Base-by-base conservation (phyloP, 257 asterid genomes). In the Lycium barbarum region DNA sequence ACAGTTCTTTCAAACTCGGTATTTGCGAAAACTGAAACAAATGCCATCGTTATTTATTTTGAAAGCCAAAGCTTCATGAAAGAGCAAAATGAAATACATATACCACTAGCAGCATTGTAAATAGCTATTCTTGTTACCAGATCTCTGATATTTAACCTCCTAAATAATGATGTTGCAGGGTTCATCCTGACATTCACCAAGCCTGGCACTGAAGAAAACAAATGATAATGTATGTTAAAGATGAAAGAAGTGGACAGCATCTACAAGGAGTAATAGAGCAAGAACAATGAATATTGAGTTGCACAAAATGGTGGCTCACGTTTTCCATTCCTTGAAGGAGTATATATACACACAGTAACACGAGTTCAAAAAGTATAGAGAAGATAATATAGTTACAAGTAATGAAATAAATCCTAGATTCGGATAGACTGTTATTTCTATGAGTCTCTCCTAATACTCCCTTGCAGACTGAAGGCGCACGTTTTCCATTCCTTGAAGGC, bases 81-180 rank as follows among this genome's bases (percentile, higher is more conserved):
- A 61, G 43, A 62, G 57, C 5, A 51, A 20, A 59, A 67, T 49
- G 7, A 84, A 62, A 73, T 70, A 57, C 88, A 81, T 89, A 95
- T 89, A 95, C 97, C 98, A 73, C 83, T 83, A 14, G 90, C 91
- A 82, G 93, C 89, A 78, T 35, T 84, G 84, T 92, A 93, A 45
- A 88, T 85, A 70, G 94, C 90, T 70, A 92, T 67, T 40, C 66
- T 90, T 10, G 93, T 76, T 55, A 91, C 73, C 81, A 94, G 84
- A 70, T 90, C 93, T 91, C 91, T 91, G 89, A 93, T 88, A 43
- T 92, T 94, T 78, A 89, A 83, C 87, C 96, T 93, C 86, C 93
- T 88, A 79, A 87, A 84, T 14, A 89, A 55, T 7, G 89, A 86
- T 45, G 87, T 51, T 26, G 90, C 70, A 43, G 36, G 36, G 79